Conservation (phyloP, 2,329 filamentous ascomycete genomes). For the Hymenoscyphus occultus region DNA sequence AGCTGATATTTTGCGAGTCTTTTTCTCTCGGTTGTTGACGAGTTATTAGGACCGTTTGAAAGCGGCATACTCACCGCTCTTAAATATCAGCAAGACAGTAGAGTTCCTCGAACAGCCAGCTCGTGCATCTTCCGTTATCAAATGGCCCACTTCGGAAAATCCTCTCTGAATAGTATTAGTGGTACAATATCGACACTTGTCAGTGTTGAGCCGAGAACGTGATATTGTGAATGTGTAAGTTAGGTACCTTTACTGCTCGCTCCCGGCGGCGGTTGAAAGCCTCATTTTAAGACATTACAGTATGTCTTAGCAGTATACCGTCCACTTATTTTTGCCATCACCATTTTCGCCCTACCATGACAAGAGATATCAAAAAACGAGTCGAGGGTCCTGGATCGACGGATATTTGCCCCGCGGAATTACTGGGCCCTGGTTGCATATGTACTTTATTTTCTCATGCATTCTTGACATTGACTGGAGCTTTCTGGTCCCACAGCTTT, state of each 20-base stretch:
- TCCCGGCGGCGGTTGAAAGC: background rate
- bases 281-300: background rate
- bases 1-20: background rate
- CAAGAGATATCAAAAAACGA: background rate
- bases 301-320: background rate
- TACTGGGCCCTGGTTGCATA: background rate
- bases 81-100: constrained; percentile 14
- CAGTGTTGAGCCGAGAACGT: background rate
- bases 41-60: constrained; percentile 42
- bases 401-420: background rate
- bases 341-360: background rate
- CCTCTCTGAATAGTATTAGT: background rate
- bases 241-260: constrained; percentile 1
- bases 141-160: background rate
- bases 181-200: background rate
- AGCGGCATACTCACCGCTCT: constrained; percentile 38
- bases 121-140: constrained; percentile 1
- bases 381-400: background rate
- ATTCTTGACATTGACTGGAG: background rate
- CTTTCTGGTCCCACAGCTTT: background rate
- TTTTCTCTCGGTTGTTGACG: constrained; percentile 16
- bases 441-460: background rate
- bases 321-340: constrained; percentile 1
- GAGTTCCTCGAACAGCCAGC: background rate
- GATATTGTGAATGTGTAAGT: constrained; percentile 1